Conservation (phyloP, 345 rosid species). For the Murraya paniculata region DNA sequence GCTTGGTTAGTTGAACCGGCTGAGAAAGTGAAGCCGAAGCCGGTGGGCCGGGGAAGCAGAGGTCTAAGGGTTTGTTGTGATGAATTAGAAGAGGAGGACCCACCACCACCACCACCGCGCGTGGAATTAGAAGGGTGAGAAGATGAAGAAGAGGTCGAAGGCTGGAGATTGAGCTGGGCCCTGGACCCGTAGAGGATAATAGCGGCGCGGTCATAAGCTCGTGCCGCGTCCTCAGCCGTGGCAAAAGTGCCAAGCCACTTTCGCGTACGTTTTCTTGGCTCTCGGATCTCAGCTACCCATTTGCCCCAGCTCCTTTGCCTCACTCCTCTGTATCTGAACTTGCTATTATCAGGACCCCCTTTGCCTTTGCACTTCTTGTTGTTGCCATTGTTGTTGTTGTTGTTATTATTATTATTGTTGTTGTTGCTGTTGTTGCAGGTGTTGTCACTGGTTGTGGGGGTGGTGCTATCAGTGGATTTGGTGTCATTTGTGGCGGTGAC, state of each 20-base stretch:
- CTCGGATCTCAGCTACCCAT: slow-evolving; percentile 68
- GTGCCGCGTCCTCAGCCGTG: slow-evolving; percentile 86
- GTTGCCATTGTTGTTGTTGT: background rate
- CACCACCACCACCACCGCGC: slow-evolving; percentile 14
- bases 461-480: slow-evolving; percentile 5
- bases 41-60: slow-evolving; percentile 85
- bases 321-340: slow-evolving; percentile 53
- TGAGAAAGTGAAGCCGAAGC: slow-evolving; percentile 26
- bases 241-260: slow-evolving; percentile 89
- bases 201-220: slow-evolving; percentile 88
- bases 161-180: slow-evolving; percentile 68
- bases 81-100: slow-evolving; percentile 51
- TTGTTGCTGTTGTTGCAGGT: background rate
- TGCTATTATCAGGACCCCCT: slow-evolving; percentile 59
- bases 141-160: slow-evolving; percentile 39
- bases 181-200: slow-evolving; percentile 66
- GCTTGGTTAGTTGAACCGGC: slow-evolving; percentile 13
- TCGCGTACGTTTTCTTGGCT: slow-evolving; percentile 71
- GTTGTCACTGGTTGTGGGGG: slow-evolving; percentile 11
- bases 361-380: slow-evolving; percentile 41
- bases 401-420: background rate
- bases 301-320: slow-evolving; percentile 68
- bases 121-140: slow-evolving; percentile 35
- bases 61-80: slow-evolving; percentile 71
- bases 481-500: slow-evolving; percentile 11